These are phyloP conservation scores for Selaginella moellendorffii DNA, from an alignment of 75 land plant genomes.

Conservation along the genomic window DNA sequence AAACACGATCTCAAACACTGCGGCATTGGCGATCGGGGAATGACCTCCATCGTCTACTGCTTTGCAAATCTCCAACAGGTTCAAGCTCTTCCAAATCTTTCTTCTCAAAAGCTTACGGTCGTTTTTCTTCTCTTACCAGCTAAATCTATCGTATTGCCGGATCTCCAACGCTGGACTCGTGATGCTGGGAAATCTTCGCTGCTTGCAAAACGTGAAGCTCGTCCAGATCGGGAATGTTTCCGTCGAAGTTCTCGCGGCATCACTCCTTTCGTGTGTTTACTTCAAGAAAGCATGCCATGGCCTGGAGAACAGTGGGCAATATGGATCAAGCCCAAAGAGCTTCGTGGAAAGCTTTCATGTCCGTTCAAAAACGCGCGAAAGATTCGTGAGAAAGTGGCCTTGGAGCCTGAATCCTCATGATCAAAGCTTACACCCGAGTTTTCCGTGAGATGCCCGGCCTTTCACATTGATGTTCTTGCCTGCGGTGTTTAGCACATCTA, in stretches of 20 bases:
- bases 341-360: background rate
- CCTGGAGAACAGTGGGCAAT: too few relatives aligned
- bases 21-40: conserved; percentile 50
- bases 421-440: background rate
- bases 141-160: too few relatives aligned
- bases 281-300: too few relatives aligned
- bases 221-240: too few relatives aligned
- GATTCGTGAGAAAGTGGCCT: background rate
- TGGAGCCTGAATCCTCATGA: background rate
- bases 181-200: too few relatives aligned
- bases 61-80: conserved; percentile 74
- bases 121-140: too few relatives aligned
- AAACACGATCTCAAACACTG: conserved; percentile 86
- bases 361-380: background rate
- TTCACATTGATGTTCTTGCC: background rate
- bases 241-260: too few relatives aligned
- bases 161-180: too few relatives aligned
- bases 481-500: background rate
- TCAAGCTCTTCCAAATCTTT: too few relatives aligned
- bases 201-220: too few relatives aligned
- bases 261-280: too few relatives aligned
- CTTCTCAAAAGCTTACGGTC: too few relatives aligned
- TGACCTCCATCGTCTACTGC: conserved; percentile 42
- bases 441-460: background rate
- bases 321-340: background rate